phyloP scores from a whole-genome alignment of 2,329 filamentous ascomycete genomes.

The Epichloe gansuensis region DNA sequence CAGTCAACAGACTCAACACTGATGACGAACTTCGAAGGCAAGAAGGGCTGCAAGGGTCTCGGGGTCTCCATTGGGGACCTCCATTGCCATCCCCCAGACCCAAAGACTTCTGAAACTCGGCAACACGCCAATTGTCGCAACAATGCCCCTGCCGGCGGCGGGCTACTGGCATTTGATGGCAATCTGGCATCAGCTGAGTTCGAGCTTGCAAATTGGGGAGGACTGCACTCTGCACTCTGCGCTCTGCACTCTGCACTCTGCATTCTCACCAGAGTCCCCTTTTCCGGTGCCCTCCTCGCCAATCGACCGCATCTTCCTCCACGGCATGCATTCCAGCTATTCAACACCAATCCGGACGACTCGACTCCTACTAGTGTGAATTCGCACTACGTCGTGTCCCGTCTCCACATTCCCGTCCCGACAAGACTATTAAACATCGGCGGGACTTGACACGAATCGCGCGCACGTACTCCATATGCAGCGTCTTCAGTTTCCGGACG shows the following conservation, averaged over 20 bases:
- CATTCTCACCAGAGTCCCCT: background rate
- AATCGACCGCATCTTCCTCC: too few relatives aligned
- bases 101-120: constrained; percentile 4
- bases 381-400: too few relatives aligned
- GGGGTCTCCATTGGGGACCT: background rate
- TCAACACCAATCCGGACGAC: too few relatives aligned
- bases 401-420: too few relatives aligned
- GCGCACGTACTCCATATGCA: too few relatives aligned
- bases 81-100: background rate
- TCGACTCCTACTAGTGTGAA: too few relatives aligned
- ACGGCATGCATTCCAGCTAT: too few relatives aligned
- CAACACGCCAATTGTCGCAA: constrained; percentile 11
- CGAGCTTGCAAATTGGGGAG: too few relatives aligned
- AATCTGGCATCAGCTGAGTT: constrained; percentile 5
- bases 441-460: too few relatives aligned
- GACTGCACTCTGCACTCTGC: constrained; percentile 6
- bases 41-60: background rate
- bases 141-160: background rate
- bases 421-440: too few relatives aligned
- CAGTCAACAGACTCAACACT: too few relatives aligned
- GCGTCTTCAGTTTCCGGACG: background rate
- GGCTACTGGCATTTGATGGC: background rate
- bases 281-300: background rate
- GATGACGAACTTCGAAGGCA: too few relatives aligned
- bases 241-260: background rate